Percentiles rank a stretch among this genome's conserved stretches.
Conservation (phyloP, 352 stramenopile genomes). For the Pythium phragmitis region DNA sequence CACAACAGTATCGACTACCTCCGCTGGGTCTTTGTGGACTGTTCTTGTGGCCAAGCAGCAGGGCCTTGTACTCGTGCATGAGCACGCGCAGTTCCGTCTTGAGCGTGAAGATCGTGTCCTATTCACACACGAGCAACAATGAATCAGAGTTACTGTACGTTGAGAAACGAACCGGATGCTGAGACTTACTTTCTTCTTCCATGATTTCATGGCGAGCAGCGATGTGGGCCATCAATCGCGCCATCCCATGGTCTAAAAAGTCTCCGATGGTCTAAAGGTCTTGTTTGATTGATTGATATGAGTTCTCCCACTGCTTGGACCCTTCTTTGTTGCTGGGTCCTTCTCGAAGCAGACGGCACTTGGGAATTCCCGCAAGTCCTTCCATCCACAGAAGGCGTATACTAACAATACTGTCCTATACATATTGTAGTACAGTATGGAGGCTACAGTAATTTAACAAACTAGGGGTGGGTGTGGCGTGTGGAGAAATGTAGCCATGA, state of each 20-base stretch:
- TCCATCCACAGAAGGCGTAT: no score
- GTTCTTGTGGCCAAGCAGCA: constrained; percentile 26
- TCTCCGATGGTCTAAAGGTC: no score
- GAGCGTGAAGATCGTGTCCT: constrained; percentile 55
- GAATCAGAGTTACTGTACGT: no score
- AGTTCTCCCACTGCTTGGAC: no score
- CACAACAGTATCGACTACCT: not conserved
- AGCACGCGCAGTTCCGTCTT: constrained; percentile 42
- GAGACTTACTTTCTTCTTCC: constrained; percentile 58
- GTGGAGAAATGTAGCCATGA: not conserved
- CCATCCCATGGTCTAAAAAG: no score
- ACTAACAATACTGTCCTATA: no score
- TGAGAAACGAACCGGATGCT: not conserved
- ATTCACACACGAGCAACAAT: not conserved
- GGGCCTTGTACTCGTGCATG: constrained; percentile 41
- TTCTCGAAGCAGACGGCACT: no score
- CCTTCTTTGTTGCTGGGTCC: no score
- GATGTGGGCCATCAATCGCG: no score
- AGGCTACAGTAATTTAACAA: not conserved
- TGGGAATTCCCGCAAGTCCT: no score
- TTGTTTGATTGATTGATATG: no score
- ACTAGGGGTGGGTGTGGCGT: not conserved
- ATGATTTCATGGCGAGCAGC: constrained; percentile 49
- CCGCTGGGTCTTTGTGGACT: not conserved
- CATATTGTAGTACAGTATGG: not conserved